These are phyloP conservation scores for Metarhizium brunneum DNA, from an alignment of 2,329 filamentous ascomycete species.

Conservation along the genomic window DNA sequence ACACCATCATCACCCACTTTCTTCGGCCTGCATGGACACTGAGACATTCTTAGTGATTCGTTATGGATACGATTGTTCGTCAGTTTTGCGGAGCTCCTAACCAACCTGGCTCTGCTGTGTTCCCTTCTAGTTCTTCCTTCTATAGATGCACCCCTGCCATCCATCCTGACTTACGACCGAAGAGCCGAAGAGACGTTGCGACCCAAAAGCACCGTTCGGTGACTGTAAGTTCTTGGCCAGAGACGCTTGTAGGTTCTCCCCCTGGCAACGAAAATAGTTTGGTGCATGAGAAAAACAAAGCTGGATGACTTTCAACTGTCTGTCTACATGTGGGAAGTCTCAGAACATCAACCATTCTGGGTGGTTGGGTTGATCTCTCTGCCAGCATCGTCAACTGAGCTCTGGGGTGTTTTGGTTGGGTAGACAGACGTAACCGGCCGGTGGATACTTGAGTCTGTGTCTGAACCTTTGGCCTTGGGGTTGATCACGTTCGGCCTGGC, in stretches of 20 bases:
- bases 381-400: neutral
- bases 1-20: neutral
- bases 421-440: neutral
- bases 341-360: neutral
- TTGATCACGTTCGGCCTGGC: no score
- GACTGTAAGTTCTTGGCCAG: neutral
- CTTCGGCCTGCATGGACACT: conserved; percentile 4
- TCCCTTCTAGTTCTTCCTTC: neutral
- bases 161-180: neutral
- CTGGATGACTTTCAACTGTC: neutral
- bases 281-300: neutral
- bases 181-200: neutral
- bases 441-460: neutral
- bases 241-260: neutral
- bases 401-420: neutral
- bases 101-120: neutral
- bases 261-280: neutral
- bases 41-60: conserved; percentile 5
- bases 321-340: neutral
- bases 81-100: neutral
- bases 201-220: neutral
- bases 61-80: neutral
- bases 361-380: neutral
- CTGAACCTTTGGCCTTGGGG: neutral
- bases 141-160: neutral